Evolutionary conservation across 1,284 basidiomycete species (phyloP).

Genomic region (Gymnopus androsaceus): DNA sequence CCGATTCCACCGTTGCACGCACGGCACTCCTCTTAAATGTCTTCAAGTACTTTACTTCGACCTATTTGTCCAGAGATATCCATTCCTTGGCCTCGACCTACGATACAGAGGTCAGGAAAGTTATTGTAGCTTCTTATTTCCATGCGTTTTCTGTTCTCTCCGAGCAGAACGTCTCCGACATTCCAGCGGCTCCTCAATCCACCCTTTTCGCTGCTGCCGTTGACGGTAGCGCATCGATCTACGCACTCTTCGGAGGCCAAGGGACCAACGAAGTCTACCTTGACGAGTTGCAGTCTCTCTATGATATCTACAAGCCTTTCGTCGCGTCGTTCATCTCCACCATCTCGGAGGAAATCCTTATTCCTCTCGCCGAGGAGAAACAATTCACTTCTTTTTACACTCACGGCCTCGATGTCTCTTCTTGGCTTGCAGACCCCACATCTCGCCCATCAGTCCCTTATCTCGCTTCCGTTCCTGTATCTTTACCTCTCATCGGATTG

Average conservation of each 20-base stretch:
- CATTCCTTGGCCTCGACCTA: slow-evolving; percentile 81
- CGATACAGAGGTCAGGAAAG: slow-evolving; percentile 75
- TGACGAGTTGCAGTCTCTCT: slow-evolving; percentile 90
- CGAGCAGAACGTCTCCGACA: slow-evolving; percentile 53
- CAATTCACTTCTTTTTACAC: slow-evolving; percentile 69
- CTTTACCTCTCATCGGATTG: slow-evolving; percentile 93
- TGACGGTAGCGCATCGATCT: slow-evolving; percentile 77
- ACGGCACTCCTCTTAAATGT: slow-evolving; percentile 73
- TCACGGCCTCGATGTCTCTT: slow-evolving; percentile 79
- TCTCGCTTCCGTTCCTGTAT: slow-evolving; percentile 93
- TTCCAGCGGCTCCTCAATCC: slow-evolving; percentile 68
- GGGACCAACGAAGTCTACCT: slow-evolving; percentile 98
- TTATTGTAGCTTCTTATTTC: slow-evolving; percentile 83
- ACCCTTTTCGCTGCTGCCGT: slow-evolving; percentile 76
- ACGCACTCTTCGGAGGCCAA: slow-evolving; percentile 97
- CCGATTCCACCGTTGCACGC: slow-evolving; percentile 56
- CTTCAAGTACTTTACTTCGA: slow-evolving; percentile 76
- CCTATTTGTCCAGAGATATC: slow-evolving; percentile 77
- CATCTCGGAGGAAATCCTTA: slow-evolving; percentile 73
- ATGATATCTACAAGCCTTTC: slow-evolving; percentile 89
- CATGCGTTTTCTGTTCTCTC: slow-evolving; percentile 76
- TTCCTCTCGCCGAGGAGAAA: slow-evolving; percentile 70
- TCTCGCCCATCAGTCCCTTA: slow-evolving; percentile 84
- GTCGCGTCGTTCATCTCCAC: slow-evolving; percentile 71
- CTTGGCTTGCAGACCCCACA: slow-evolving; percentile 79